Conservation (phyloP, 345 rosid genomes). For the Populus alba region DNA sequence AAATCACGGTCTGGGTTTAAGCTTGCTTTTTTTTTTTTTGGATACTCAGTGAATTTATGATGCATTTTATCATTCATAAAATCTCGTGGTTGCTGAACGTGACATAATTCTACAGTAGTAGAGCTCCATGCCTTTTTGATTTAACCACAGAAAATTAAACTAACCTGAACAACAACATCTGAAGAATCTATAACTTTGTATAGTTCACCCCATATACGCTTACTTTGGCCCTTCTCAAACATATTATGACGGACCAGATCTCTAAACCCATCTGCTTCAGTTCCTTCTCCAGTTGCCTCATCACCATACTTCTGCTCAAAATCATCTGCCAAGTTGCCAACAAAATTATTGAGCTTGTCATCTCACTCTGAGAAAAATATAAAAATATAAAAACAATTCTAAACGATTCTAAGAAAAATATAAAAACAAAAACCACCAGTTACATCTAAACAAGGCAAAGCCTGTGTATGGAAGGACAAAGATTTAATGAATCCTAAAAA, state of each 20-base stretch:
- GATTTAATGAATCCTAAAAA: background rate
- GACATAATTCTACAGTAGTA: background rate
- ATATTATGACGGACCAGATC: slow-evolving; percentile 89
- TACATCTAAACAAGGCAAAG: background rate
- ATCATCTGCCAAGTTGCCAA: slow-evolving; percentile 44
- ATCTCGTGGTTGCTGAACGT: too few relatives aligned
- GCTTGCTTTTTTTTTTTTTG: too few relatives aligned
- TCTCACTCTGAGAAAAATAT: background rate
- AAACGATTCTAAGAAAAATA: background rate
- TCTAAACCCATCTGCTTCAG: slow-evolving; percentile 74
- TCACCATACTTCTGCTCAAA: slow-evolving; percentile 56
- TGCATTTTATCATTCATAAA: too few relatives aligned
- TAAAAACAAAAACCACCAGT: background rate
- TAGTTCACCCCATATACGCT: slow-evolving; percentile 98
- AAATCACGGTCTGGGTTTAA: too few relatives aligned
- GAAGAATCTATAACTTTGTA: slow-evolving; percentile 97
- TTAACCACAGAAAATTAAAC: slow-evolving; percentile 1
- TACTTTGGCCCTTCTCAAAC: slow-evolving; percentile 99
- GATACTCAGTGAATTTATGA: too few relatives aligned
- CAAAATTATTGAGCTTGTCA: background rate
- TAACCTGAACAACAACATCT: slow-evolving; percentile 90
- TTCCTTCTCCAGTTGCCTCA: slow-evolving; percentile 43
- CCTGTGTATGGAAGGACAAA: background rate
- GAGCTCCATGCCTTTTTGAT: background rate
- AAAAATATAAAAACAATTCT: too few relatives aligned